A percentile compares a stretch with the other conserved stretches of the same genome.
These are phyloP conservation scores for Puccinia hordei DNA, from an alignment of 1,284 basidiomycete species.

Conservation along the genomic window DNA sequence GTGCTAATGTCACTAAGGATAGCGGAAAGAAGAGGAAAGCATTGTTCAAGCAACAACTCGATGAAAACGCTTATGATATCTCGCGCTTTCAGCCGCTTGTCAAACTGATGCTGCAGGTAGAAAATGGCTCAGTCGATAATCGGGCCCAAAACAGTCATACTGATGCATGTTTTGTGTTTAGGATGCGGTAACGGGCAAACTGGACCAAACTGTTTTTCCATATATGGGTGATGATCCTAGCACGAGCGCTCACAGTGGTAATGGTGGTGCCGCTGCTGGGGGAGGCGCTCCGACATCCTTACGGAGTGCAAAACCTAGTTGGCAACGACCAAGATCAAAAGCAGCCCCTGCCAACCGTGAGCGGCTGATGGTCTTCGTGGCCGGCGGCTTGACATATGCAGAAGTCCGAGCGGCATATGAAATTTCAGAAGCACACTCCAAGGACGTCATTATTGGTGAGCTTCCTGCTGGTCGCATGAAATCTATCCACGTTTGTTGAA, in stretches of 20 bases:
- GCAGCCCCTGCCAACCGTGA: constrained; percentile 63
- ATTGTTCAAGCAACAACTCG: constrained; percentile 67
- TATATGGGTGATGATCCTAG: constrained; percentile 85
- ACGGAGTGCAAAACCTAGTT: constrained; percentile 48
- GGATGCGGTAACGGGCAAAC: constrained; percentile 77
- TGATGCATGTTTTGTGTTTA: not conserved
- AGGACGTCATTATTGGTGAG: constrained; percentile 48
- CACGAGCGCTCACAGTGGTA: constrained; percentile 62
- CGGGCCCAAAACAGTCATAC: not conserved
- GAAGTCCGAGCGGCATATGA: constrained; percentile 69
- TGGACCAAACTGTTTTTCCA: constrained; percentile 80
- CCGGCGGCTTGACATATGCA: constrained; percentile 87
- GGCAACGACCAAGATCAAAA: constrained; percentile 46
- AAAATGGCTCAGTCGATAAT: not conserved
- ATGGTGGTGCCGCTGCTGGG: constrained; percentile 59
- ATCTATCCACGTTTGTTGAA: not conserved
- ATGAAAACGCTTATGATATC: constrained; percentile 89
- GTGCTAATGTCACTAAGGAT: constrained; percentile 77
- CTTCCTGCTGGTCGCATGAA: not conserved
- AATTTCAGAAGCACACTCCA: constrained; percentile 42
- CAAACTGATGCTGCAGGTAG: constrained; percentile 73
- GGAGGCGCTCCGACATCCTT: constrained; percentile 62
- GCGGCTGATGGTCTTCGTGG: constrained; percentile 85
- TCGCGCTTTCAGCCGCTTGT: constrained; percentile 89
- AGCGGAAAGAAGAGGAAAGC: constrained; percentile 40